Percentiles rank a stretch among this genome's conserved stretches.
Evolutionary conservation across 2,329 filamentous ascomycete species (phyloP).

Genomic region (Didymella sp.): DNA sequence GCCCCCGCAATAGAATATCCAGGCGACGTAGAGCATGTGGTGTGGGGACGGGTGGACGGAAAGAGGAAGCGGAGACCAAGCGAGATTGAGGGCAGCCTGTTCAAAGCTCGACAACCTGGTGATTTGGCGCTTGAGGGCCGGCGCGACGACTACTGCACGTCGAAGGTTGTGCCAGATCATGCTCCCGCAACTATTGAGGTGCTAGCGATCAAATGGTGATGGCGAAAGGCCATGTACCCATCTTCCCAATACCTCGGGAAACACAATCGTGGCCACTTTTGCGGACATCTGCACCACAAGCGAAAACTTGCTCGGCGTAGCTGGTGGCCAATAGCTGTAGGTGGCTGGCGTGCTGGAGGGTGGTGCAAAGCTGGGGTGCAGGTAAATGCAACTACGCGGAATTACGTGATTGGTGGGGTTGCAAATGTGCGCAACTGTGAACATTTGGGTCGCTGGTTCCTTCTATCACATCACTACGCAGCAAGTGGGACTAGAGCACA

Average conservation of each 20-base stretch:
- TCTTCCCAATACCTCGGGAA: conserved; percentile 13
- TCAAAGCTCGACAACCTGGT: conserved; percentile 1
- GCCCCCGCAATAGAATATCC: conserved; percentile 15
- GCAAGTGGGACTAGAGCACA: conserved; percentile 10
- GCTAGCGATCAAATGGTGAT: conserved; percentile 8
- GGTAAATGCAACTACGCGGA: conserved; percentile 8
- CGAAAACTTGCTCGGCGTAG: not conserved
- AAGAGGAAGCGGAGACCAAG: conserved; percentile 14
- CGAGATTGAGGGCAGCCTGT: conserved; percentile 16
- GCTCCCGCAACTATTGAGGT: not conserved
- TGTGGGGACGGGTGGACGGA: conserved; percentile 20
- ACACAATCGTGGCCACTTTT: conserved; percentile 7
- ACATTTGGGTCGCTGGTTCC: not conserved
- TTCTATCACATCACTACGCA: conserved; percentile 6
- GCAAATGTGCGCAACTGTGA: not conserved
- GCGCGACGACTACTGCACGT: conserved; percentile 9
- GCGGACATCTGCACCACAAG: conserved; percentile 6
- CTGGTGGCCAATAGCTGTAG: conserved; percentile 2
- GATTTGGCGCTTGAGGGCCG: conserved; percentile 3
- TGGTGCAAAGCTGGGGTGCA: conserved; percentile 18
- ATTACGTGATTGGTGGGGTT: conserved; percentile 18
- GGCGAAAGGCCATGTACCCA: conserved; percentile 1
- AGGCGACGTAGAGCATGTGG: conserved; percentile 7
- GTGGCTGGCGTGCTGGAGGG: conserved; percentile 10
- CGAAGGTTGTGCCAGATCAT: conserved; percentile 7